Base-by-base conservation (phyloP, 2,329 filamentous ascomycete genomes). In the Diaporthe citrichinensis region DNA sequence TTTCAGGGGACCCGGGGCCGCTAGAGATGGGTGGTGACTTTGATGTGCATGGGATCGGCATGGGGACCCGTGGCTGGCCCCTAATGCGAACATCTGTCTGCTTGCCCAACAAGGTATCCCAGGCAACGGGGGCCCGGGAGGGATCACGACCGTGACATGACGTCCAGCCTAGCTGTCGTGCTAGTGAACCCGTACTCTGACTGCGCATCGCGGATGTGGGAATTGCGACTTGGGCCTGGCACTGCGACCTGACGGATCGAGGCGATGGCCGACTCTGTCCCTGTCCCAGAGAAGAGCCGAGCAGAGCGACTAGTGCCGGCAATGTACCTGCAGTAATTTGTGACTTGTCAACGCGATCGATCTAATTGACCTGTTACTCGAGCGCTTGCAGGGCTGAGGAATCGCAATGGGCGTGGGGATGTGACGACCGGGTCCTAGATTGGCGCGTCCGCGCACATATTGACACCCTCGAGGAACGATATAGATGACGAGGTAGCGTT, bases 291-390 rank as follows among this genome's bases (percentile, higher is more conserved):
- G 8, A 39, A 55, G 17, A 55, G 44, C 65, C 46, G 49, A 41
- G 9, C 34, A 55, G 23, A 55, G 34, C 34, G 31, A 69, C 34
- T 55, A 69, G 65, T 69, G 65, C 49, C 65, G 49, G 49, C 65
- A 69, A 55, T 41, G 65, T 69, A 69, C 62, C 65, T 69, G 65
- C 65, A 69, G 65, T 41, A 25, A 69, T 53, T 28, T 69, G 31
- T 69, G 65, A 69, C 65, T 69, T 69, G 65, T 69, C 65, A 69
- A 55, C 49, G 17, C 65, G 65, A 55, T 69, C 65, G 65, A 69
- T 69, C 65, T 49, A 28, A 55, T 23, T 55, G 65, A 55, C 34
- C 65, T 34, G 49, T 69, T 25, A 28, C 49, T 39, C 28, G 25
- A 55, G 65, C 46, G 4, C 46, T 51, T 68, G 65, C 65, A 68